Base-by-base conservation (phyloP, 192 early-diverging fungal species). In the Fimicolochytrium jonesii region DNA sequence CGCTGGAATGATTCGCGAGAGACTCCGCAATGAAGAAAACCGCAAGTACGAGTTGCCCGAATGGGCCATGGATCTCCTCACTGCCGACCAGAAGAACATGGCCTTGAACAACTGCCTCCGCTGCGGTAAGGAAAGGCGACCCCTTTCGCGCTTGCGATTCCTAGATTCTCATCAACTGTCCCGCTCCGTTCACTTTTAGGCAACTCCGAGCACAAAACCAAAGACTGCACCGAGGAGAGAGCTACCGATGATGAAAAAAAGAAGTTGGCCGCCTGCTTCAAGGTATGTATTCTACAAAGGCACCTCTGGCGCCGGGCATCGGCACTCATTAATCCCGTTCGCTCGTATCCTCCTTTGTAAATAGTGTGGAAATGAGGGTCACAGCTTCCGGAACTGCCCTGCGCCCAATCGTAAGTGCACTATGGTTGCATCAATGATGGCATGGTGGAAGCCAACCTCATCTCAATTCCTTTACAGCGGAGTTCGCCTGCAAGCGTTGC, bases 141-240 rank as follows among this genome's bases (percentile, higher is more conserved):
- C 18, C 6, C 5, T 5, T 7, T 22, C 4, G 6, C 32, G 4
- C 6, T 23, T 10, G 46, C 13, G 9, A 22, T 10, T 22, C 46
- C 7, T n/a, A 47, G 7, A 10, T 47, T 47, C 46, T 22, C 46
- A 22, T 47, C 7, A 7, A n/a, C 45, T n/a, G 11, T 47, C 22
- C 22, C 45, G 22, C 9, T n/a, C 11, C 11, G 22, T 7, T 6
- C 11, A 47, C 9, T 26, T 42, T 26, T 30, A 58, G 56, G 37
- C 33, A 32, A 20, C 29, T 43, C 46, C 2, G 46, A 49, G 11
- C 59, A 61, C 34, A 46, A 30, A 20, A 45, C 32, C 5, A 61
- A 61, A 46, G 59, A 61, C 7, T 61, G 59, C 44, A 49, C n/a
- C n/a, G n/a, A n/a, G n/a, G n/a, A 30, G 34, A 2, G 36, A 20